These are phyloP conservation scores for Elsinoe ampelina DNA, from an alignment of 2,329 filamentous ascomycete genomes.

Conservation along the genomic window DNA sequence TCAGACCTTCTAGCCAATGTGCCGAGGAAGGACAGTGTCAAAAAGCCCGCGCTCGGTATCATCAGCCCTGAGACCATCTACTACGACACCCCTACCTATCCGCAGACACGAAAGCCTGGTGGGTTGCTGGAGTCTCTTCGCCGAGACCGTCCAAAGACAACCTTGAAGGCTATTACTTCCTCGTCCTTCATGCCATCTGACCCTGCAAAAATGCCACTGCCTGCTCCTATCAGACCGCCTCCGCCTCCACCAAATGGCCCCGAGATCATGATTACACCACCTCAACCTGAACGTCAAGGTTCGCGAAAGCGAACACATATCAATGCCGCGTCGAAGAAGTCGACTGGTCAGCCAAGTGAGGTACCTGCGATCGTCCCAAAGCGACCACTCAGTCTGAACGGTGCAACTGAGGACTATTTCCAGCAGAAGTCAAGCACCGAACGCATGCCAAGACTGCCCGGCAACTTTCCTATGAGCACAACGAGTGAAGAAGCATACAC, in stretches of 20 bases:
- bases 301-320: neutral
- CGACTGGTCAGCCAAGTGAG: too few species aligned
- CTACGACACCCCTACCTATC: conserved; percentile 5
- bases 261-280: neutral
- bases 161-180: neutral
- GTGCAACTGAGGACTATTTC: neutral
- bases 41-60: neutral
- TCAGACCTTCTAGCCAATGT: neutral
- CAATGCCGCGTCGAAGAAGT: neutral
- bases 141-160: neutral
- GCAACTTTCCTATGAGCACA: conserved; percentile 1
- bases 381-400: neutral
- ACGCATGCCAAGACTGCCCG: neutral
- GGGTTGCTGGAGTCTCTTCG: conserved; percentile 2
- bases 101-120: neutral
- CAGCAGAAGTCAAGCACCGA: neutral
- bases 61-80: conserved; percentile 7
- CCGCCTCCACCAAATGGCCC: neutral
- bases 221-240: neutral
- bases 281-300: neutral
- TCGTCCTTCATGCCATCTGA: conserved; percentile 5
- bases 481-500: conserved; percentile 1
- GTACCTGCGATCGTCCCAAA: neutral
- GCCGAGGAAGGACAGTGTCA: neutral
- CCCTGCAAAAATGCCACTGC: neutral